A percentile compares a stretch with the other conserved stretches of the same genome.
phyloP scores from a whole-genome alignment of 345 rosid genomes.

The Angophora floribunda region DNA sequence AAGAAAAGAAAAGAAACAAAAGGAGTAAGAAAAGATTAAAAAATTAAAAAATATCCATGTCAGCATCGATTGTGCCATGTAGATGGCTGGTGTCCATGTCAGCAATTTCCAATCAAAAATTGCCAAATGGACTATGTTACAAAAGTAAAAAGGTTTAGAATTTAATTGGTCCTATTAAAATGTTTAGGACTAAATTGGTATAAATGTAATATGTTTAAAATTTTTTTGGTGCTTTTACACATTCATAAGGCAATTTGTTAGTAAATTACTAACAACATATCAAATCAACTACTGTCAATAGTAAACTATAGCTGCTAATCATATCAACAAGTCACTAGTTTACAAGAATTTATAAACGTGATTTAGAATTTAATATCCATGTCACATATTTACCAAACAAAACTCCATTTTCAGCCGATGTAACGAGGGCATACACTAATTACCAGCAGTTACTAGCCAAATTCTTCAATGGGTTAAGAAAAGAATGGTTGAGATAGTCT shows the following conservation, averaged over 20 bases:
- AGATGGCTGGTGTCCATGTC: accelerated
- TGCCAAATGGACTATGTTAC: accelerated
- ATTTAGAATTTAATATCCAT: too few relatives aligned
- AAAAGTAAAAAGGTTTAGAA: accelerated
- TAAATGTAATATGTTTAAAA: accelerated
- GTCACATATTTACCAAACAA: accelerated
- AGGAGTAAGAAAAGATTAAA: too few relatives aligned
- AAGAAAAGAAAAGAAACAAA: too few relatives aligned
- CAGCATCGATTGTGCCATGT: accelerated
- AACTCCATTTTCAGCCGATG: not conserved
- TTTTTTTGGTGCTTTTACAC: accelerated
- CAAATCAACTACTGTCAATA: accelerated
- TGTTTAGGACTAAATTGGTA: accelerated
- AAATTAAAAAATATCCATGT: too few relatives aligned
- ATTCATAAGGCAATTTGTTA: not conserved
- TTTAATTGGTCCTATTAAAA: too few relatives aligned
- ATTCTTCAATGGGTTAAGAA: not conserved
- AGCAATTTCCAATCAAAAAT: too few relatives aligned
- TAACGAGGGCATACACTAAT: accelerated
- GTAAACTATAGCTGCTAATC: not conserved
- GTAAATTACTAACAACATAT: accelerated
- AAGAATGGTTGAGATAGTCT: not conserved
- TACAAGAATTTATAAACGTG: not conserved
- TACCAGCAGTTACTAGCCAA: not conserved
- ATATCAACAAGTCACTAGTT: accelerated